A percentile compares a stretch with the other conserved stretches of the same genome.
These are phyloP conservation scores for Conringia planisiliqua DNA, from an alignment of 345 rosid genomes.

Conservation along the genomic window DNA sequence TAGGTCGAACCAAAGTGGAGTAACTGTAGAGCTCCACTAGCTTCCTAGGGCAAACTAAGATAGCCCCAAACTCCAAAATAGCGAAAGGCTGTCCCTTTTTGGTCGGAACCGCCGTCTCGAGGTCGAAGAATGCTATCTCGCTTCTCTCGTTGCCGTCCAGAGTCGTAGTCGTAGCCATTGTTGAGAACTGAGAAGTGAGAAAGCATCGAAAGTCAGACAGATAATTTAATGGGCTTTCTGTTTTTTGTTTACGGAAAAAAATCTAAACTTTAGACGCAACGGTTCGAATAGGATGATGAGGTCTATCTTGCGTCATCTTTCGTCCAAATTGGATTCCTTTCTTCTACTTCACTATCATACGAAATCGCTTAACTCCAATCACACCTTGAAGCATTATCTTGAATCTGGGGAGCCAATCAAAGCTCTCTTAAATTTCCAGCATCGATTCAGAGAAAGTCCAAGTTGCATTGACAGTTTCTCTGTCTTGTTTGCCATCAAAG, in stretches of 20 bases:
- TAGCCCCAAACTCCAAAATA: slow-evolving; percentile 86
- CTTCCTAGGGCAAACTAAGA: slow-evolving; percentile 77
- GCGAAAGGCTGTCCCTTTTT: slow-evolving; percentile 48
- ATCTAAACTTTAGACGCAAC: not conserved
- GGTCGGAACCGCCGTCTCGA: slow-evolving; percentile 72
- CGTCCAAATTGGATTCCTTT: slow-evolving; percentile 13
- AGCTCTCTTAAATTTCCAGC: slow-evolving; percentile 27
- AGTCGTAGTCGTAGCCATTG: slow-evolving; percentile 18
- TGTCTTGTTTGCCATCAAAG: slow-evolving; percentile 37
- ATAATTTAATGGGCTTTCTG: not conserved
- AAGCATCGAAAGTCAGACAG: not conserved
- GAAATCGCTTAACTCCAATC: slow-evolving; percentile 32
- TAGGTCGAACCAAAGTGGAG: slow-evolving; percentile 75
- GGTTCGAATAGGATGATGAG: not conserved
- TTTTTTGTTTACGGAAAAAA: not conserved
- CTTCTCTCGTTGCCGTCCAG: slow-evolving; percentile 26
- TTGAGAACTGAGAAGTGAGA: not conserved
- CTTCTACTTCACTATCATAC: slow-evolving; percentile 16
- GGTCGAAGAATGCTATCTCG: slow-evolving; percentile 83
- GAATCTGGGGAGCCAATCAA: slow-evolving; percentile 26
- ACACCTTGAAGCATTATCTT: slow-evolving; percentile 27
- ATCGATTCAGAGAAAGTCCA: slow-evolving; percentile 25
- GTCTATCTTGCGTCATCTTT: slow-evolving; percentile 12
- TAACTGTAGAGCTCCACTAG: slow-evolving; percentile 61
- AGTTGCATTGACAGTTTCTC: slow-evolving; percentile 37